A percentile compares a stretch with the other conserved stretches of the same genome.
Evolutionary conservation across 805 yeast species (phyloP).

Genomic region (Saccharomyces jurei): DNA sequence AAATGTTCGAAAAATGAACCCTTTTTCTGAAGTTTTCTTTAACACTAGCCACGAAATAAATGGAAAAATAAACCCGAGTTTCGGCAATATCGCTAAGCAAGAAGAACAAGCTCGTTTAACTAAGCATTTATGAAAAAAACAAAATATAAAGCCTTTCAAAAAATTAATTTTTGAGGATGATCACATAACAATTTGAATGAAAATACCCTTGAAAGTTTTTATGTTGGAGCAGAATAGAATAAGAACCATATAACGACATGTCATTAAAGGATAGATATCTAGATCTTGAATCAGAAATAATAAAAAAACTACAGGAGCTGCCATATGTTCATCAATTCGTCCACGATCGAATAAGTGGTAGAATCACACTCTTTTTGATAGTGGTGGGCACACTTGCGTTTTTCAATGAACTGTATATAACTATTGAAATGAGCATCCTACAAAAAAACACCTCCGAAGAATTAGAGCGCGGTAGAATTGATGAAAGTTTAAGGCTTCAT

Average conservation of each 20-base stretch:
- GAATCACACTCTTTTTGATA: constrained; percentile 28
- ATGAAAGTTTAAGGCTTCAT: constrained; percentile 25
- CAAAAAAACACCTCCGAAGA: constrained; percentile 29
- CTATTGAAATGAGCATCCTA: constrained; percentile 28
- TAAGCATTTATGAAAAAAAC: neutral
- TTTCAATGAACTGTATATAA: constrained; percentile 28
- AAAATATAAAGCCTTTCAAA: neutral
- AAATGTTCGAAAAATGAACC: constrained; percentile 2
- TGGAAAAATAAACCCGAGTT: neutral
- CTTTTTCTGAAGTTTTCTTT: neutral
- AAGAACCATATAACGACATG: neutral
- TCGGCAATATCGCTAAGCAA: neutral
- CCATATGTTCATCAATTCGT: constrained; percentile 20
- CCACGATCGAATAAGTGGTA: constrained; percentile 25
- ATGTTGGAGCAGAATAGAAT: neutral
- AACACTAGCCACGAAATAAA: neutral
- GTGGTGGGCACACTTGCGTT: constrained; percentile 28
- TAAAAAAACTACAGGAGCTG: constrained; percentile 10
- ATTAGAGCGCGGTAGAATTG: constrained; percentile 24
- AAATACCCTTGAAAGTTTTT: neutral
- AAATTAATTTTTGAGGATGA: neutral
- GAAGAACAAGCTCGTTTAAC: neutral
- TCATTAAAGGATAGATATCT: constrained; percentile 10
- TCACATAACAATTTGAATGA: neutral
- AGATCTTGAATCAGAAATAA: constrained; percentile 13